phyloP scores from a whole-genome alignment of 164 flowering plant species.

The Euptelea pleiosperma region DNA sequence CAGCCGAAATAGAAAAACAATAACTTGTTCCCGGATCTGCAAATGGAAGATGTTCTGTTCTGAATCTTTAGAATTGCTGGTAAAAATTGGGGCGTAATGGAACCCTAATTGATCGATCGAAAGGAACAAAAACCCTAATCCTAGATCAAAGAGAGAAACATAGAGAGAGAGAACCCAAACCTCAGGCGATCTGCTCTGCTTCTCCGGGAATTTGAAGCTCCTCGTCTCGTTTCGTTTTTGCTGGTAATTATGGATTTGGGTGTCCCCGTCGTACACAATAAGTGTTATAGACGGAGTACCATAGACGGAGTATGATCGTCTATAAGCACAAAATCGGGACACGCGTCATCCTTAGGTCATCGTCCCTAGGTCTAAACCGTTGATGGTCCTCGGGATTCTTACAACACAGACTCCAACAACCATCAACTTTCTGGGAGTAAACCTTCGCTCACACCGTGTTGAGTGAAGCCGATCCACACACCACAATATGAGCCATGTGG shows the following conservation, averaged over 20 bases:
- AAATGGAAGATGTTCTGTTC: not conserved
- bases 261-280: not conserved
- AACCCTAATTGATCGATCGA: not conserved
- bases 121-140: not conserved
- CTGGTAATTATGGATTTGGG: too few relatives aligned
- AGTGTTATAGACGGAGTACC: not conserved
- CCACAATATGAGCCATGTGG: too few relatives aligned
- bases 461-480: too few relatives aligned
- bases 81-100: not conserved
- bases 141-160: not conserved
- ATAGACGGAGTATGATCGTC: not conserved
- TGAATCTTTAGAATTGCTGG: not conserved
- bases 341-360: too few relatives aligned
- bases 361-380: too few relatives aligned
- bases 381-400: too few relatives aligned
- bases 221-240: not conserved
- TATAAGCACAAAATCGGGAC: not conserved
- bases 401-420: too few relatives aligned
- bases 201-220: conserved; percentile 13
- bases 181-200: conserved; percentile 10
- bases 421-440: too few relatives aligned
- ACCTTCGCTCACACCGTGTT: too few relatives aligned
- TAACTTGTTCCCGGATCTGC: conserved; percentile 11
- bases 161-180: not conserved
- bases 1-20: not conserved